Base-by-base conservation (phyloP, 225 moss, liverwort and hornwort species). In the Pseudoscleropodium purum region DNA sequence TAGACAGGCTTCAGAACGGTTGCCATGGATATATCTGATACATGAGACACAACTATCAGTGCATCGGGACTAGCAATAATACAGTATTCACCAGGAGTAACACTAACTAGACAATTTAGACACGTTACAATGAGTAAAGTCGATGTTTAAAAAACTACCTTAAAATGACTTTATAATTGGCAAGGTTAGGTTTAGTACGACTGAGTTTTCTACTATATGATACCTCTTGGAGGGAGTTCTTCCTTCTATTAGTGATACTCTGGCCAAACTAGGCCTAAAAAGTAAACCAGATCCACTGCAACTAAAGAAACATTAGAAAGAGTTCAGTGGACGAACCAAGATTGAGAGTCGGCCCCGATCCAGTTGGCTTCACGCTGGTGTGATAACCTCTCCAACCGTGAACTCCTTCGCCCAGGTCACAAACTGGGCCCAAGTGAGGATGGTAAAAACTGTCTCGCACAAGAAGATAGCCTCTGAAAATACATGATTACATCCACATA, bases 391-490 rank as follows among this genome's bases (percentile, higher is more conserved):
- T 91, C 98, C 98, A 98, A 25, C 94, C 90, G 57, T 96, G 93
- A 60, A 98, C 96, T 60, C 98, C 98, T 90, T 98, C 97, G 34
- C 96, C 96, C 62, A 98, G 83, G 33, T 96, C 94, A 45, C 89
- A 79, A 39, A 96, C 68, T 5, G 84, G 80, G 10, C 97, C 98
- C 24, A 98, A 92, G 31, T 93, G 85, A 4, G 90, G 92, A 81
- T 97, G 96, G 66, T 95, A 98, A 82, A 95, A 98, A 57, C 93
- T 95, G 76, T 97, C 98, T n/a, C 97, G 93, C 26, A 98, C 95
- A 23, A 96, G 91, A 60, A 98, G 92, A 85, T 93, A 98, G 19
- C 92, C 92, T 91, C 98, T 98, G 92, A 86, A 13, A 39, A 39
- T 18, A 89, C 85, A 67, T 60, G 20, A 33, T 33, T 11, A 67